Conservation (phyloP, 768 basidiomycete species). For the Amanita pallidorosea region DNA sequence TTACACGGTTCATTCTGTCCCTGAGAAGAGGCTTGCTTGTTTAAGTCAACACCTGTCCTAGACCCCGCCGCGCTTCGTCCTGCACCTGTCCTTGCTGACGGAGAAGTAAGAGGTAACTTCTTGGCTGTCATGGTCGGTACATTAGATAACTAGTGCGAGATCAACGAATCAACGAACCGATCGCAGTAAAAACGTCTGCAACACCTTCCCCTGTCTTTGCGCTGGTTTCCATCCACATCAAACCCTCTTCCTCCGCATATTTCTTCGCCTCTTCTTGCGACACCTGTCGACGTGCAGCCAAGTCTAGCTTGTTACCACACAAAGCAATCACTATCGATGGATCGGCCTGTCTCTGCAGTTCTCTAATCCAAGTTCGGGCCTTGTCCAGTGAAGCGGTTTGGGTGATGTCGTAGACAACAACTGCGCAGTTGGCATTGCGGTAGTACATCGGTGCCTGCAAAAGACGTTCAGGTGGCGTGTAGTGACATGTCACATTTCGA, state of each 20-base stretch:
- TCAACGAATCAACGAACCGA: constrained; percentile 40
- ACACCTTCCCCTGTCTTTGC: constrained; percentile 88
- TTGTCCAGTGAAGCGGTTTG: constrained; percentile 87
- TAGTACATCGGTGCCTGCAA: constrained; percentile 90
- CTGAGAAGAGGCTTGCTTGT: constrained; percentile 45
- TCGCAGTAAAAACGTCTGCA: constrained; percentile 73
- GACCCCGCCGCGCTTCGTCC: constrained; percentile 40
- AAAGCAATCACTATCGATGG: constrained; percentile 94
- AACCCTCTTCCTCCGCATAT: constrained; percentile 84
- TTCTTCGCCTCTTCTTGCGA: constrained; percentile 84
- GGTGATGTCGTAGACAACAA: constrained; percentile 96
- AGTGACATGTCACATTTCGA: neutral
- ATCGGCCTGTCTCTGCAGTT: constrained; percentile 95
- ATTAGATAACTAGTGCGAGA: neutral
- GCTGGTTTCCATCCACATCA: constrained; percentile 89
- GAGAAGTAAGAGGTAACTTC: constrained; percentile 78
- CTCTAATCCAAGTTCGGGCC: constrained; percentile 92
- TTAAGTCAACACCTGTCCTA: constrained; percentile 71
- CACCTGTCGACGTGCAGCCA: constrained; percentile 76
- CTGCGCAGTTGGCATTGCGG: constrained; percentile 87
- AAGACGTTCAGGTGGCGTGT: constrained; percentile 6
- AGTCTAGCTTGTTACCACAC: constrained; percentile 92
- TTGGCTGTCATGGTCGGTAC: constrained; percentile 41
- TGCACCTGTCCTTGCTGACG: constrained; percentile 49
- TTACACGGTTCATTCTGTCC: constrained; percentile 64